These are phyloP conservation scores for Neostapfia colusana DNA, from an alignment of 176 grass and related monocot species.

Conservation along the genomic window DNA sequence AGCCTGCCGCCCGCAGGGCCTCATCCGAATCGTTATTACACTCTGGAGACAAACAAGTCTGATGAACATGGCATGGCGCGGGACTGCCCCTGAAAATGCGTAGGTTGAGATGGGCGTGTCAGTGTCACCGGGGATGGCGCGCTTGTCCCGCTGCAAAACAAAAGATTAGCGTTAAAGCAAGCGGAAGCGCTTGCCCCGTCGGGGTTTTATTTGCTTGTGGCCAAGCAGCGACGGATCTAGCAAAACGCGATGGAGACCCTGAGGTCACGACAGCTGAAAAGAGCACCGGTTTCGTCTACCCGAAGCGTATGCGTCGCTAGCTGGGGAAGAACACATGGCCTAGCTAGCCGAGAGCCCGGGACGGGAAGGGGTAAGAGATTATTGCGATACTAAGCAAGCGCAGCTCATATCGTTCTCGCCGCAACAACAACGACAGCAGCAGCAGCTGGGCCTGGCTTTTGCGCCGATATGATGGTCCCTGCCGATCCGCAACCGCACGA, in stretches of 20 bases:
- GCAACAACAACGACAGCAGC: neutral
- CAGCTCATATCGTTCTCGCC: neutral
- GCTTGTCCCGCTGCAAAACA: slow-evolving; percentile 41
- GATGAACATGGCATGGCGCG: neutral
- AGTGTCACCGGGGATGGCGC: slow-evolving; percentile 33
- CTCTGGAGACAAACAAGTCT: neutral
- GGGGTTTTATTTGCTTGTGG: neutral
- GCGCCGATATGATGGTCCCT: neutral
- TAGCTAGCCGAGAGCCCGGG: neutral
- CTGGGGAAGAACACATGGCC: neutral
- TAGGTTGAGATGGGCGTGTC: slow-evolving; percentile 48
- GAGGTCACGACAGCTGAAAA: slow-evolving; percentile 30
- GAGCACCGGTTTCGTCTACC: slow-evolving; percentile 7
- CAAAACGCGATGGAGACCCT: slow-evolving; percentile 30
- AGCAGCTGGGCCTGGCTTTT: neutral
- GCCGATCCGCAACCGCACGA: slow-evolving; percentile 3
- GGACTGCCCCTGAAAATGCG: neutral
- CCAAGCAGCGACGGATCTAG: neutral
- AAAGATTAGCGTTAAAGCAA: slow-evolving; percentile 45
- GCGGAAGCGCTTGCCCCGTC: neutral
- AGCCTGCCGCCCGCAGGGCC: neutral
- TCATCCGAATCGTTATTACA: neutral
- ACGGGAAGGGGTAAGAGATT: neutral
- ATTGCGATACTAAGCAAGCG: slow-evolving; percentile 25
- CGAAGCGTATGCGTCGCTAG: neutral